Base-by-base conservation (phyloP, 495 filamentous ascomycete species). In the Melanomma pulvis-pyrius region DNA sequence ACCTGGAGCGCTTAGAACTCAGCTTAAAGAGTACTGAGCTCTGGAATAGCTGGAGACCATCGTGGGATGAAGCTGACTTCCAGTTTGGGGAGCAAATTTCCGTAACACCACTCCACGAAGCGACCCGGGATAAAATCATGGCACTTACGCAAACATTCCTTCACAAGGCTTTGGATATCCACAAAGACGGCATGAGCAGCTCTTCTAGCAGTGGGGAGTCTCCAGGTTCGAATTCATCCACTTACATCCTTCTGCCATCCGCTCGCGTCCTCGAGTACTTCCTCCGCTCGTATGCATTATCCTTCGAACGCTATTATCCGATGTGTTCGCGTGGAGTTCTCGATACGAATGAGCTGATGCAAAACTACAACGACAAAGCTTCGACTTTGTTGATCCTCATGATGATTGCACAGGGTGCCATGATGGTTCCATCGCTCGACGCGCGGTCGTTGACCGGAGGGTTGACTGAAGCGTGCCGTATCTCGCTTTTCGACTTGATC, bases 351-450 rank as follows among this genome's bases (percentile, higher is more conserved):
- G 83, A 86, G 69, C 79, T 87, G 74, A 75, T 88, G 62, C 74
- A 78, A 34, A 73, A 69, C 46, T 74, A 70, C 68, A 82, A 84
- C 70, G 84, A 84, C 70, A 80, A 83, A 59, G 82, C 83, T 0
- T 82, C 84, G 0, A 85, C 83, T 24, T 75, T 89, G 28, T 72
- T 88, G 7, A 77, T 88, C 1, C 72, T 88, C 17, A 80, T 88
- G 74, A 87, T 87, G 86, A 87, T 89, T 59, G 85, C 86, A 1
- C 82, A 86, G 63, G 86, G 86, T 22, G 86, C 86, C 15, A 82
- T 82, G 48, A 76, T 78, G 9, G 80, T 86, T 62, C 83, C 84
- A 11, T 83, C 79, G 24, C 74, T 81, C 0, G 85, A 87, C 73
- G 85, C 84, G 0, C 76, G 84, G 17, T 80, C 80, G 68, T 78